Evolutionary conservation across 192 early-diverging fungal species (phyloP).

Genomic region (Tieghemiomyces parasiticus): DNA sequence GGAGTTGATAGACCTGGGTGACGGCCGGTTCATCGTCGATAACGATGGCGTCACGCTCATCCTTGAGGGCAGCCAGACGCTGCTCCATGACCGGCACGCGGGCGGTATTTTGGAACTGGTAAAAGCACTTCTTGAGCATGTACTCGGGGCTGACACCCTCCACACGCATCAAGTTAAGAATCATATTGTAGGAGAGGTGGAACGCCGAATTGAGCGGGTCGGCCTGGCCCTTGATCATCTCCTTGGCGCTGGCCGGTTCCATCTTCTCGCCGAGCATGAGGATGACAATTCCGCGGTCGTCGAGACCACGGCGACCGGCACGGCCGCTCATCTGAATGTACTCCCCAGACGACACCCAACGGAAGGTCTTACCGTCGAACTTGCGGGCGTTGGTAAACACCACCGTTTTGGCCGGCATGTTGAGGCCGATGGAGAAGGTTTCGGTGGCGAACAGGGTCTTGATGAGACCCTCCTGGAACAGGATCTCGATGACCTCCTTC

Average conservation of each 20-base stretch:
- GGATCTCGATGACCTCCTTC: constrained; percentile 94
- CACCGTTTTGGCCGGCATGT: constrained; percentile 99
- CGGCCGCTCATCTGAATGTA: constrained; percentile 99
- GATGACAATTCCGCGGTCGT: constrained; percentile 94
- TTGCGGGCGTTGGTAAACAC: constrained; percentile 90
- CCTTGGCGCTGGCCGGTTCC: constrained; percentile 79
- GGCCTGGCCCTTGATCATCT: constrained; percentile 79
- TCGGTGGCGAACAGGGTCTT: constrained; percentile 99
- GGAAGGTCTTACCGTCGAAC: constrained; percentile 75
- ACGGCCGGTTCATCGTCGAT: constrained; percentile 60
- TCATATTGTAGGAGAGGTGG: constrained; percentile 94
- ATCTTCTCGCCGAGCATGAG: constrained; percentile 94
- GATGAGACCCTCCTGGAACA: constrained; percentile 92
- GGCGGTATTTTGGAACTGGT: constrained; percentile 80
- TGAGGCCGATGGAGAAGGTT: constrained; percentile 96
- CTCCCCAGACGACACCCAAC: constrained; percentile 83
- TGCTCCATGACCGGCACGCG: constrained; percentile 60
- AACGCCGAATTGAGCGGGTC: constrained; percentile 88
- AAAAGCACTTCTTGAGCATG: constrained; percentile 84
- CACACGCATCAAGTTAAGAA: constrained; percentile 85
- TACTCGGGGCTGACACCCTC: constrained; percentile 87
- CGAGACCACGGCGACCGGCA: constrained; percentile 90
- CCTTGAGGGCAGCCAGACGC: constrained; percentile 17
- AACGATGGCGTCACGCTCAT: neutral
- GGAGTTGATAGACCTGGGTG: constrained; percentile 58